phyloP scores from a whole-genome alignment of 148 eudicot species.

The Cornus florida region DNA sequence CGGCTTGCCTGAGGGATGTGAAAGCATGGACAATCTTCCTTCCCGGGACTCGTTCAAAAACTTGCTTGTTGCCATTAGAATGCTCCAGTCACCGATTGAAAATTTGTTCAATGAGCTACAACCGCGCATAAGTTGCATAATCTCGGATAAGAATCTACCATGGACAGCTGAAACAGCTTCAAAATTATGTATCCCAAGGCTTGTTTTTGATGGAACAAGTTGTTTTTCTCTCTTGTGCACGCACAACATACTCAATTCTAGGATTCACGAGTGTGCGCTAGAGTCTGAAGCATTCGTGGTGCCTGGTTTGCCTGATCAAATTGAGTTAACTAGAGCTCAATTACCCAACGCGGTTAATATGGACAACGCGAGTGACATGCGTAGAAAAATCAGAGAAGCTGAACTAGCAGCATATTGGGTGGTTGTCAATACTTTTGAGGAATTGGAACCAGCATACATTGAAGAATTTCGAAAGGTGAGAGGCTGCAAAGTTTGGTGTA shows the following conservation, averaged over 20 bases:
- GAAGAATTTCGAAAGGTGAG: slow-evolving; percentile 7
- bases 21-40: slow-evolving; percentile 37
- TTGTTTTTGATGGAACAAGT: slow-evolving; percentile 39
- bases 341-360: not conserved
- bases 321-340: slow-evolving; percentile 21
- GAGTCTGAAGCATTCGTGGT: slow-evolving; percentile 28
- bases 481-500: slow-evolving; percentile 23
- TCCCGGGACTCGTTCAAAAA: slow-evolving; percentile 7
- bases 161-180: slow-evolving; percentile 40
- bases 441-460: slow-evolving; percentile 17
- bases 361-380: not conserved
- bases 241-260: slow-evolving; percentile 18
- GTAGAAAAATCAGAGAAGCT: not conserved
- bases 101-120: slow-evolving; percentile 21
- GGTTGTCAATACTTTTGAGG: slow-evolving; percentile 21
- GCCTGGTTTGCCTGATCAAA: slow-evolving; percentile 19
- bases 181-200: slow-evolving; percentile 31
- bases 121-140: slow-evolving; percentile 39
- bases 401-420: slow-evolving; percentile 16
- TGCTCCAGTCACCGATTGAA: slow-evolving; percentile 32
- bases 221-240: slow-evolving; percentile 39
- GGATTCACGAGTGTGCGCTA: slow-evolving; percentile 2
- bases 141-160: slow-evolving; percentile 38
- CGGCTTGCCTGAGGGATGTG: slow-evolving; percentile 40
- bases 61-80: slow-evolving; percentile 21